phyloP scores from a whole-genome alignment of 202 grass and related monocot species.

The Miscanthus sacchariflorus region DNA sequence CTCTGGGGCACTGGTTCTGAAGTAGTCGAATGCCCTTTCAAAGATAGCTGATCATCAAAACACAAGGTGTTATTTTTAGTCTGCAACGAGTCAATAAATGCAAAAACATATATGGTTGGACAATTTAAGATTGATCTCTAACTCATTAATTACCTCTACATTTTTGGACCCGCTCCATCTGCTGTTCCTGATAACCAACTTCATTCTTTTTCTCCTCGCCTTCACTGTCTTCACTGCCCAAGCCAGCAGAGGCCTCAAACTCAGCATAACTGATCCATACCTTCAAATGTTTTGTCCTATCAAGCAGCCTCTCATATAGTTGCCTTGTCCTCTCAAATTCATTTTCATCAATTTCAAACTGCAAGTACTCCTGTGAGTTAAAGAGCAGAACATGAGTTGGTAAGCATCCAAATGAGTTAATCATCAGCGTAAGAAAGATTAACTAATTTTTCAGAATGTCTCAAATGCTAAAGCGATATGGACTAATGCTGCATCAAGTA shows the following conservation, averaged over 20 bases:
- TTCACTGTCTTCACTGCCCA: conserved; percentile 51
- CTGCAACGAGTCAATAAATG: background rate
- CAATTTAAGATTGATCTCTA: conserved; percentile 31
- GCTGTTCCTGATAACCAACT: conserved; percentile 50
- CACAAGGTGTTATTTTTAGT: conserved; percentile 44
- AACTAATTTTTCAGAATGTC: background rate
- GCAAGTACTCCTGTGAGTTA: conserved; percentile 73
- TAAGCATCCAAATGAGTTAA: conserved; percentile 22
- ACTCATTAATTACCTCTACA: conserved; percentile 66
- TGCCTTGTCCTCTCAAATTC: conserved; percentile 74
- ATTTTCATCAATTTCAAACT: conserved; percentile 89
- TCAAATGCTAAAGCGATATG: conserved; percentile 3
- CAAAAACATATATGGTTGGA: background rate
- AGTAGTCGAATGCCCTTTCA: conserved; percentile 85
- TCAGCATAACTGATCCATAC: conserved; percentile 98
- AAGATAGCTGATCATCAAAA: conserved; percentile 65
- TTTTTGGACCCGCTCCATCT: conserved; percentile 57
- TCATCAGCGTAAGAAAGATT: background rate
- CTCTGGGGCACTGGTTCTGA: conserved; percentile 74
- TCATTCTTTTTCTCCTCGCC: conserved; percentile 57
- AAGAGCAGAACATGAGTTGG: conserved; percentile 13
- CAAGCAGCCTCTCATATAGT: conserved; percentile 83
- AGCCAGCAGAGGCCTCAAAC: conserved; percentile 79
- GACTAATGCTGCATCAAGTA: conserved; percentile 2
- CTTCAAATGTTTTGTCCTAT: conserved; percentile 89